Conservation (phyloP, 331 rosid genomes). For the Stylosanthes scabra region DNA sequence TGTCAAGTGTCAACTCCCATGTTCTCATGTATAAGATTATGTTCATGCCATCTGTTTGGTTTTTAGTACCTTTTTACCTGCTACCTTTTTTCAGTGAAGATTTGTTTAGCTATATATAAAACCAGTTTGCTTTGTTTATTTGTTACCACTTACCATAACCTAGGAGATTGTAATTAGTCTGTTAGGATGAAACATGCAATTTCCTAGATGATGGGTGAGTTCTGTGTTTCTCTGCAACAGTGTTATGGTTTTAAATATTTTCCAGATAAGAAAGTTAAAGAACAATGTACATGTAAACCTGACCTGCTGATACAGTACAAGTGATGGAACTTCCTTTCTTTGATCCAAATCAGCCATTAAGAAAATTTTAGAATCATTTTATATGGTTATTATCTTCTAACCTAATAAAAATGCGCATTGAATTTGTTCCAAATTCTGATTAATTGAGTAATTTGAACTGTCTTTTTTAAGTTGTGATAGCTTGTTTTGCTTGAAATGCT, state of each 20-base stretch:
- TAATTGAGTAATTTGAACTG: constrained; percentile 13
- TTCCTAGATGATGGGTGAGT: constrained; percentile 16
- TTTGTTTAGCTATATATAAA: constrained; percentile 4
- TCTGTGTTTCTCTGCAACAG: not conserved
- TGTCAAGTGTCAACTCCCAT: not conserved
- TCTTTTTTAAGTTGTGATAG: not conserved
- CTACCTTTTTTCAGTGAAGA: not conserved
- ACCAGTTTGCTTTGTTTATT: not conserved
- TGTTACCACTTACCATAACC: not conserved
- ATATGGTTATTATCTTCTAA: constrained; percentile 19
- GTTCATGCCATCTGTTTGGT: not conserved
- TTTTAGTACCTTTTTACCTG: not conserved
- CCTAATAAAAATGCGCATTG: constrained; percentile 10
- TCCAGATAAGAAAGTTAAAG: not conserved
- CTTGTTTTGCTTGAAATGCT: constrained; percentile 26
- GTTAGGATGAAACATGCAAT: constrained; percentile 1
- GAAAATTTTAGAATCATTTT: constrained; percentile 5
- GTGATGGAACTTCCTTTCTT: not conserved
- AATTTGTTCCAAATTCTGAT: constrained; percentile 4
- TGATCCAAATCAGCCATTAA: not conserved
- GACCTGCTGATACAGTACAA: not conserved
- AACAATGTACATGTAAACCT: not conserved
- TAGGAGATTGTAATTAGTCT: not conserved
- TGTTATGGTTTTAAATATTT: not conserved
- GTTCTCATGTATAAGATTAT: constrained; percentile 2